These are phyloP conservation scores for Pyrus hybrid DNA, from an alignment of 331 rosid species.

Conservation along the genomic window DNA sequence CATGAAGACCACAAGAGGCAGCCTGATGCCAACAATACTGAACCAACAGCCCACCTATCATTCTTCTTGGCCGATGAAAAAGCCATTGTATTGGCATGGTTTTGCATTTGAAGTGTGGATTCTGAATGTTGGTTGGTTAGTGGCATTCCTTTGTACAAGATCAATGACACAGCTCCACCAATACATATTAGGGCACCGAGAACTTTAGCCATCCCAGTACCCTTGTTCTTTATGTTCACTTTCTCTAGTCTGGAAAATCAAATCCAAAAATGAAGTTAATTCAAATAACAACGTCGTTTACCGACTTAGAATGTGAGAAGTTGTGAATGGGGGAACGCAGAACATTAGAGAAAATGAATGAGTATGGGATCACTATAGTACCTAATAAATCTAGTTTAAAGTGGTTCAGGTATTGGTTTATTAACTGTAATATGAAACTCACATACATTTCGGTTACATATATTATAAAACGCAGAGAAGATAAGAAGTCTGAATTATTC, in stretches of 20 bases:
- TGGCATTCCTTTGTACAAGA: conserved; percentile 60
- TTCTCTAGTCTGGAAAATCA: conserved; percentile 51
- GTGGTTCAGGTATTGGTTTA: background rate
- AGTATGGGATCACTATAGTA: background rate
- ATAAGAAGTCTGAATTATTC: conserved; percentile 5
- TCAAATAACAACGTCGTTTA: background rate
- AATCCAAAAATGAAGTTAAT: conserved; percentile 3
- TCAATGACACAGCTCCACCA: conserved; percentile 52
- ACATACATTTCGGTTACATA: no score
- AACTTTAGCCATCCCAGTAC: conserved; percentile 55
- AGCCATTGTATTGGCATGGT: background rate
- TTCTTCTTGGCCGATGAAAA: conserved; percentile 5
- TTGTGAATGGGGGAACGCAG: conserved; percentile 46
- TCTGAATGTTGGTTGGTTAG: conserved; percentile 28
- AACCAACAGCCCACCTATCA: conserved; percentile 56
- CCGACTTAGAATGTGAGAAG: no score
- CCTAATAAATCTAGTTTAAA: no score
- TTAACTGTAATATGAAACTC: conserved; percentile 61
- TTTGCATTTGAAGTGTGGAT: background rate
- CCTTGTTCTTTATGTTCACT: conserved; percentile 42
- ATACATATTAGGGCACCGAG: conserved; percentile 50
- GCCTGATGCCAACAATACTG: conserved; percentile 43
- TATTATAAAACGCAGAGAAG: conserved; percentile 36
- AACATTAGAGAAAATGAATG: background rate
- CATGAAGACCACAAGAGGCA: conserved; percentile 80